phyloP scores from a whole-genome alignment of 2,329 filamentous ascomycete species.

The Paecilomyces dactylethromorphus region DNA sequence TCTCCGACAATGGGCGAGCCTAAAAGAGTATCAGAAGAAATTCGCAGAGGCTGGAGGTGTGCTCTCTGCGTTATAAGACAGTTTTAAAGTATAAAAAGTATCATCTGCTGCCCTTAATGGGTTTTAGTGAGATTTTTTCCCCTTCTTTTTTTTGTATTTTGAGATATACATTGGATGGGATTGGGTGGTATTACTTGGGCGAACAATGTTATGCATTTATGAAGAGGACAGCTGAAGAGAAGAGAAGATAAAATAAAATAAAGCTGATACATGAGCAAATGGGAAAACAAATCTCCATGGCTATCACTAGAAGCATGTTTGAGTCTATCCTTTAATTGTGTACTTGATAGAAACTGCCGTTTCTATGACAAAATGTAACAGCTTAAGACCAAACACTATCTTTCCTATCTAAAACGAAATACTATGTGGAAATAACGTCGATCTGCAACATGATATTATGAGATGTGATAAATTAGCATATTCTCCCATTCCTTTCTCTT shows the following conservation, averaged over 20 bases:
- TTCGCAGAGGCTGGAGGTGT: slow-evolving; percentile 60
- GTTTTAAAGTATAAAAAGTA: not conserved
- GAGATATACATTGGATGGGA: not conserved
- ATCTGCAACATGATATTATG: no score
- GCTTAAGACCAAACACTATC: not conserved
- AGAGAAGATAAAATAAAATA: not conserved
- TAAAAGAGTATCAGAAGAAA: slow-evolving; percentile 70
- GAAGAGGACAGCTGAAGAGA: not conserved
- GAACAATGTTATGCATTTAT: not conserved
- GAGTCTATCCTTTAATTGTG: not conserved
- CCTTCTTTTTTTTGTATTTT: not conserved
- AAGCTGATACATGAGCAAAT: not conserved
- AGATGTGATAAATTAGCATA: no score
- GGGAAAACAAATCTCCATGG: not conserved
- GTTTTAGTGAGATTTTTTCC: no score
- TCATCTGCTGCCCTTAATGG: not conserved
- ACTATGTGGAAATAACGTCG: no score
- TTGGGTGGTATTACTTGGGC: not conserved
- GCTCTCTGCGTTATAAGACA: slow-evolving; percentile 20
- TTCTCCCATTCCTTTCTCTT: not conserved
- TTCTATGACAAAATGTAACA: not conserved
- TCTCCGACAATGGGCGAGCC: slow-evolving; percentile 67
- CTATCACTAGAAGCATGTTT: not conserved
- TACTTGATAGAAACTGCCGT: not conserved
- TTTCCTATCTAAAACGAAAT: no score